phyloP scores from a whole-genome alignment of 768 basidiomycete genomes.

The Russula foetens region DNA sequence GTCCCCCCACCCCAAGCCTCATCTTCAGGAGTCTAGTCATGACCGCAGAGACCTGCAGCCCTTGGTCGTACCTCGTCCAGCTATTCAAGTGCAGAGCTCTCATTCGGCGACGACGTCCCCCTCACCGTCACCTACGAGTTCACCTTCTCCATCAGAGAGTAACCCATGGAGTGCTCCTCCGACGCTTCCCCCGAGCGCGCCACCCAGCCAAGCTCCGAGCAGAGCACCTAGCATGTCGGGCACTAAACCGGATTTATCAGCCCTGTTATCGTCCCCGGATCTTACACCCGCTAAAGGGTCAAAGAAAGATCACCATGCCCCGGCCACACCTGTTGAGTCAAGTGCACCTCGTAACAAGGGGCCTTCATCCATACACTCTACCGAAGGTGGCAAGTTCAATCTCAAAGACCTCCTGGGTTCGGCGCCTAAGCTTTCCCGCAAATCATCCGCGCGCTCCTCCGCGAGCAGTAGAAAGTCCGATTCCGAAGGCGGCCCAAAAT shows the following conservation, averaged over 20 bases:
- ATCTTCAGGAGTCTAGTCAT: slow-evolving; percentile 44
- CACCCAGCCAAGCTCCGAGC: slow-evolving; percentile 40
- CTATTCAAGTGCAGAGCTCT: slow-evolving; percentile 22
- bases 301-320: slow-evolving; percentile 1
- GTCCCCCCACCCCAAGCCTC: slow-evolving; percentile 40
- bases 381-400: slow-evolving; percentile 59
- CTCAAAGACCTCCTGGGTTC: slow-evolving; percentile 73
- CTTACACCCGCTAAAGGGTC: slow-evolving; percentile 5
- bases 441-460: slow-evolving; percentile 62
- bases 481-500: slow-evolving; percentile 45
- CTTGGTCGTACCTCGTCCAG: slow-evolving; percentile 20
- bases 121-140: slow-evolving; percentile 33
- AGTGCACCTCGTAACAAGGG: slow-evolving; percentile 22
- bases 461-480: slow-evolving; percentile 59
- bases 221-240: slow-evolving; percentile 30
- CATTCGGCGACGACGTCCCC: slow-evolving; percentile 35
- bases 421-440: slow-evolving; percentile 69
- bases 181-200: slow-evolving; percentile 50
- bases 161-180: slow-evolving; percentile 56
- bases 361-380: slow-evolving; percentile 44
- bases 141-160: slow-evolving; percentile 49
- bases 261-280: slow-evolving; percentile 1
- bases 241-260: slow-evolving; percentile 16
- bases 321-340: slow-evolving; percentile 8
- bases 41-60: slow-evolving; percentile 39